Percentiles rank a stretch among this genome's conserved stretches.
phyloP scores from a whole-genome alignment of 805 yeast genomes.

The Debaryomyces tyrocola region DNA sequence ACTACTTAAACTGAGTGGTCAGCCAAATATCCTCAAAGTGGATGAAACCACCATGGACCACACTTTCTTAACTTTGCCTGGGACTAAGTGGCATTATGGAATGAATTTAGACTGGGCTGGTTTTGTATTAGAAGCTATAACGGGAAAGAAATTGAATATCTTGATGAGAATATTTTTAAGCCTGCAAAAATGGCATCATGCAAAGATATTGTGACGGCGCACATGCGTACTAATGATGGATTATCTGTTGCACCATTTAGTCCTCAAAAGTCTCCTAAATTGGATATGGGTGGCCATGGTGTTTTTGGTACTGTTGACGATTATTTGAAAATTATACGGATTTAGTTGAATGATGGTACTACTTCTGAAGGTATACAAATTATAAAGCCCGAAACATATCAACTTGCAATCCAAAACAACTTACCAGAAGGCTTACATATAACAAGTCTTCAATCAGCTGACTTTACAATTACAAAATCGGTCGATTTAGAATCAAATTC shows the following conservation, averaged over 20 bases:
- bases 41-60: slow-evolving; percentile 14
- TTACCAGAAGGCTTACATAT: slow-evolving; percentile 23
- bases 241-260: slow-evolving; percentile 5
- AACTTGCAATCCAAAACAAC: slow-evolving; percentile 28
- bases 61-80: slow-evolving; percentile 33
- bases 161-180: slow-evolving; percentile 22
- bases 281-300: slow-evolving; percentile 47
- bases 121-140: slow-evolving; percentile 23
- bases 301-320: slow-evolving; percentile 40
- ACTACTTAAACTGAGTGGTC: slow-evolving; percentile 1
- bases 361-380: slow-evolving; percentile 34
- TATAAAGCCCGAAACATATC: slow-evolving; percentile 29
- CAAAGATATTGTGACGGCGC: slow-evolving; percentile 11
- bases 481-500: neutral
- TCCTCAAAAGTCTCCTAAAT: slow-evolving; percentile 13
- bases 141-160: slow-evolving; percentile 25
- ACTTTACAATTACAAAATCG: neutral
- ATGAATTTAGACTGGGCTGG: slow-evolving; percentile 39
- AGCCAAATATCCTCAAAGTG: slow-evolving; percentile 1
- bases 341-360: slow-evolving; percentile 41
- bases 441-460: slow-evolving; percentile 13
- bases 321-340: slow-evolving; percentile 37
- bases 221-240: slow-evolving; percentile 8
- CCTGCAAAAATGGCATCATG: slow-evolving; percentile 28
- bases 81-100: slow-evolving; percentile 36